These are phyloP conservation scores for Actinomortierella wolfii DNA, from an alignment of 371 early-diverging fungal species.

Conservation along the genomic window DNA sequence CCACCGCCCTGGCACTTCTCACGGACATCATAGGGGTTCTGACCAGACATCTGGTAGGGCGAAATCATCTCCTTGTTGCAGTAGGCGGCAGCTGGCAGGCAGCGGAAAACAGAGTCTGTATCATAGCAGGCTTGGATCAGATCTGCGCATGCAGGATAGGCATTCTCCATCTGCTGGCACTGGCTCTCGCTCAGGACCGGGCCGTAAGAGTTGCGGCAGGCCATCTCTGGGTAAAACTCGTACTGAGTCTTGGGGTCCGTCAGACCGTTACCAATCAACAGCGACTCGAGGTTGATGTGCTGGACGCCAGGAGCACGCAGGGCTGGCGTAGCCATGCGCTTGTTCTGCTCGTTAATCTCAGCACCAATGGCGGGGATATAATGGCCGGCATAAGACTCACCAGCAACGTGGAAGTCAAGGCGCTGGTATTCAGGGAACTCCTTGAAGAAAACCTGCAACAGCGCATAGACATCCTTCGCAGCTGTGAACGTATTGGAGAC, in stretches of 20 bases:
- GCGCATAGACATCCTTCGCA: constrained; percentile 65
- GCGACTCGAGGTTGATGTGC: constrained; percentile 72
- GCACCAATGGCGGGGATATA: constrained; percentile 82
- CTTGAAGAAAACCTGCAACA: constrained; percentile 74
- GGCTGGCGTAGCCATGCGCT: constrained; percentile 50
- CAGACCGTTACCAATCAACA: constrained; percentile 92
- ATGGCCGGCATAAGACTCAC: constrained; percentile 78
- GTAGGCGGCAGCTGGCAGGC: constrained; percentile 86
- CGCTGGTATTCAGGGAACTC: constrained; percentile 64
- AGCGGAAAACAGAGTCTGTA: constrained; percentile 69
- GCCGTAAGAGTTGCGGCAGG: constrained; percentile 79
- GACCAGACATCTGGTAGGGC: constrained; percentile 69
- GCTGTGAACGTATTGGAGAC: constrained; percentile 54
- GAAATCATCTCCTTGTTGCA: constrained; percentile 78
- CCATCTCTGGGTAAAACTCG: constrained; percentile 88
- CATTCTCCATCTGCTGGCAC: constrained; percentile 74
- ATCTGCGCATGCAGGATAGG: constrained; percentile 74
- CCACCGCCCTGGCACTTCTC: constrained; percentile 71
- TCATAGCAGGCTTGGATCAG: constrained; percentile 88
- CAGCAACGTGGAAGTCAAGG: constrained; percentile 63
- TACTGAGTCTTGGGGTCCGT: constrained; percentile 91
- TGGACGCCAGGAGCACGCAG: constrained; percentile 50
- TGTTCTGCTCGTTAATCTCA: constrained; percentile 71
- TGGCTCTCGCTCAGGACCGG: constrained; percentile 67
- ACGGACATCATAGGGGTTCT: constrained; percentile 86